Evolutionary conservation across 2,329 filamentous ascomycete species (phyloP).

Genomic region (Cercospora nicotianae): DNA sequence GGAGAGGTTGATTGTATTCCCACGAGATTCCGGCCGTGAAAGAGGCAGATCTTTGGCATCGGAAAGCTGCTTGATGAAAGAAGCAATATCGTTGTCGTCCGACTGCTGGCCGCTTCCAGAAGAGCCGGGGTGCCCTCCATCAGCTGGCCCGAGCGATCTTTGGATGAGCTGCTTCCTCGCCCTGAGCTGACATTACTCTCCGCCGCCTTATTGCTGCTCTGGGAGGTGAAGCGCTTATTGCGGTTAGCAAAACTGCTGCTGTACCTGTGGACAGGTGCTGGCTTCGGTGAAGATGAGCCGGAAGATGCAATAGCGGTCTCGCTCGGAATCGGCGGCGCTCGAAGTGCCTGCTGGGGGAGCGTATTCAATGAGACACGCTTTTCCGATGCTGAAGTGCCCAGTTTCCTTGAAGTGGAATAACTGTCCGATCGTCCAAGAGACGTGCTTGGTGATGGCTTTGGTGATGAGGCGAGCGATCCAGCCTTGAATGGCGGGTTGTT

Average conservation of each 20-base stretch:
- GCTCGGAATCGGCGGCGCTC: conserved; percentile 63
- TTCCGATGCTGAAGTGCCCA: conserved; percentile 26
- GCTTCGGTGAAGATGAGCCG: conserved; percentile 73
- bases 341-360: conserved; percentile 71
- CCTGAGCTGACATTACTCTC: conserved; percentile 79
- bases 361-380: conserved; percentile 73
- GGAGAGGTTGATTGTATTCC: conserved; percentile 53
- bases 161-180: conserved; percentile 70
- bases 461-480: conserved; percentile 69
- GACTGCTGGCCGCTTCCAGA: conserved; percentile 62
- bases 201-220: conserved; percentile 63
- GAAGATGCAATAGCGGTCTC: conserved; percentile 65
- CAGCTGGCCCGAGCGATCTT: conserved; percentile 31
- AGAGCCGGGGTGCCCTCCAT: conserved; percentile 66
- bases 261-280: conserved; percentile 75
- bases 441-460: conserved; percentile 50
- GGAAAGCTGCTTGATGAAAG: conserved; percentile 87
- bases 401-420: conserved; percentile 15
- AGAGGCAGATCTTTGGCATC: conserved; percentile 76
- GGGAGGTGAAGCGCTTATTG: conserved; percentile 71
- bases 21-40: conserved; percentile 57
- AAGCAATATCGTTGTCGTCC: conserved; percentile 90
- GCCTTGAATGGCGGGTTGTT: conserved; percentile 97
- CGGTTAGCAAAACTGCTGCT: conserved; percentile 94
- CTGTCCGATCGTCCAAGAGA: conserved; percentile 32